Evolutionary conservation across 208 protist species (phyloP).

Genomic region (Zelonia costaricensis): DNA sequence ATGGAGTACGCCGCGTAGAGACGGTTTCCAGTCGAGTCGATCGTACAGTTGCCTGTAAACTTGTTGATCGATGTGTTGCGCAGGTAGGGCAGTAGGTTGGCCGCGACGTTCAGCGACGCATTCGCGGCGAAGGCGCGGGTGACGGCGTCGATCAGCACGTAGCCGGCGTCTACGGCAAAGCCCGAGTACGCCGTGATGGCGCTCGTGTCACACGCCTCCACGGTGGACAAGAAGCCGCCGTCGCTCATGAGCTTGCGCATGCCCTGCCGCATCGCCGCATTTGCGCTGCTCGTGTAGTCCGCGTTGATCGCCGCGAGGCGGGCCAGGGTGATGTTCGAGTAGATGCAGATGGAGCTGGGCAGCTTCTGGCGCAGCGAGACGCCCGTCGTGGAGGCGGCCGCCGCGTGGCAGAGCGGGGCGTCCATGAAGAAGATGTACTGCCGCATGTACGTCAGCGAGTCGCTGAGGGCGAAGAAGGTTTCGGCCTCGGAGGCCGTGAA

Average conservation of each 20-base stretch:
- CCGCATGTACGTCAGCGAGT: conserved; percentile 55
- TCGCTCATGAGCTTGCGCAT: conserved; percentile 56
- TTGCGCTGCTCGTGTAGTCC: conserved; percentile 24
- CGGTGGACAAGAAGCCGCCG: conserved; percentile 62
- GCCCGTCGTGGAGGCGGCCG: conserved; percentile 20
- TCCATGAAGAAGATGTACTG: conserved; percentile 84
- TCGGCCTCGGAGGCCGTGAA: conserved; percentile 47
- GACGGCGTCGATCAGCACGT: conserved; percentile 64
- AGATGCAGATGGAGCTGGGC: conserved; percentile 83
- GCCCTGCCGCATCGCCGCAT: conserved; percentile 21
- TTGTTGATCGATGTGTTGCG: conserved; percentile 57
- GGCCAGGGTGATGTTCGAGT: conserved; percentile 39
- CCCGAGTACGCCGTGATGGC: conserved; percentile 37
- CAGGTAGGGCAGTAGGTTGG: conserved; percentile 47
- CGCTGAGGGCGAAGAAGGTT: conserved; percentile 66
- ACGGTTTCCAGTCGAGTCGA: conserved; percentile 72
- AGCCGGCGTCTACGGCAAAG: conserved; percentile 81
- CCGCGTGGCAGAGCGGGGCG: conserved; percentile 64
- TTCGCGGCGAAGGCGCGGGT: conserved; percentile 40
- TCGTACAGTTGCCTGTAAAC: conserved; percentile 64
- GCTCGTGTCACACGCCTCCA: conserved; percentile 42
- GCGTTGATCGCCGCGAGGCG: conserved; percentile 47
- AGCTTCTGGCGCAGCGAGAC: conserved; percentile 44
- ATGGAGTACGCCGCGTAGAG: conserved; percentile 56
- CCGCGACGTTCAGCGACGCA: conserved; percentile 50